These are phyloP conservation scores for Bipolaris cookei DNA, from an alignment of 2,329 filamentous ascomycete genomes.

Conservation along the genomic window DNA sequence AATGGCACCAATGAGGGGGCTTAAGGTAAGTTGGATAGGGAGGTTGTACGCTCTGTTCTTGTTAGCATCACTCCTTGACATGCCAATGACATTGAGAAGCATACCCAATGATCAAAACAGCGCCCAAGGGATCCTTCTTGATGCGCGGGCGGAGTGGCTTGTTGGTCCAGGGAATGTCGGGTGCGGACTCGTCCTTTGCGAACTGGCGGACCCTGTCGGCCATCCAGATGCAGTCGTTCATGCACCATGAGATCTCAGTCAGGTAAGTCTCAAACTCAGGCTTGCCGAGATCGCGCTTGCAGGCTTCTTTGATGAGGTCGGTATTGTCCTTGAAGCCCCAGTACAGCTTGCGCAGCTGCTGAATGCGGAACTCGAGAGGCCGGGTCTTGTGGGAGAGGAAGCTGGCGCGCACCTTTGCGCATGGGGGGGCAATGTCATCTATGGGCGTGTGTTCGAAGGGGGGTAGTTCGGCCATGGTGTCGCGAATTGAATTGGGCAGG, in stretches of 20 bases:
- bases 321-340: slow-evolving; percentile 87
- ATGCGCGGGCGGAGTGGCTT: slow-evolving; percentile 74
- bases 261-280: slow-evolving; percentile 74
- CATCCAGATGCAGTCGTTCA: slow-evolving; percentile 81
- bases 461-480: slow-evolving; percentile 19
- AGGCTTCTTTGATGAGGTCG: slow-evolving; percentile 73
- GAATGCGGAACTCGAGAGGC: slow-evolving; percentile 77
- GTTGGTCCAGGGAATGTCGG: slow-evolving; percentile 72
- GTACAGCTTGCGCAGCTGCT: slow-evolving; percentile 91
- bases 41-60: slow-evolving; percentile 82
- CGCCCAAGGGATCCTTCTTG: slow-evolving; percentile 85
- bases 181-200: slow-evolving; percentile 78
- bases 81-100: background rate
- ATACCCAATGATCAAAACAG: slow-evolving; percentile 74
- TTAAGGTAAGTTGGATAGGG: slow-evolving; percentile 79
- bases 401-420: slow-evolving; percentile 66
- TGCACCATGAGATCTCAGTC: slow-evolving; percentile 77
- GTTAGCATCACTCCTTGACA: background rate
- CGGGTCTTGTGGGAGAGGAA: slow-evolving; percentile 84
- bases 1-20: slow-evolving; percentile 86
- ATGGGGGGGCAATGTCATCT: slow-evolving; percentile 42
- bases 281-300: slow-evolving; percentile 80
- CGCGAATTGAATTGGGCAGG: background rate
- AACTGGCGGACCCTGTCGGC: slow-evolving; percentile 80
- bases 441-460: slow-evolving; percentile 47